Conservation (phyloP, 208 protist species). For the Acanthamoeba quina region DNA sequence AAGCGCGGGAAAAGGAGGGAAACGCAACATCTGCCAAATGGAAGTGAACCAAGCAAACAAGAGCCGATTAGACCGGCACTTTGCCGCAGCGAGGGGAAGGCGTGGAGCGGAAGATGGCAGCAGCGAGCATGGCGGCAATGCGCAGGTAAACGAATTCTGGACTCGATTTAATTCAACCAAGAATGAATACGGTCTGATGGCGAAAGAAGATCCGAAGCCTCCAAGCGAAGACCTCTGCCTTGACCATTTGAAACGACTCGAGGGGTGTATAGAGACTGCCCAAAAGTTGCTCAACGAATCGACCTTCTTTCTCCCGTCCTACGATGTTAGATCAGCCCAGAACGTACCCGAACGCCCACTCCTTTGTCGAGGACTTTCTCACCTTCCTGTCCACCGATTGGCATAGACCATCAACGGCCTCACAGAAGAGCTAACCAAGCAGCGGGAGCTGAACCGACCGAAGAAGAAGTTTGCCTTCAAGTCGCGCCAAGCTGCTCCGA, state of each 20-base stretch:
- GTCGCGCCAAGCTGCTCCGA: neutral
- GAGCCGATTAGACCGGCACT: neutral
- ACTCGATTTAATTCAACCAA: neutral
- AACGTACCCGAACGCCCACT: neutral
- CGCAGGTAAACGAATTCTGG: neutral
- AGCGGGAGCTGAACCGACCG: neutral
- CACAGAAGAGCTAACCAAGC: conserved; percentile 21
- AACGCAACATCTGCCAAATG: neutral
- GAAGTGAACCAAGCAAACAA: conserved; percentile 20
- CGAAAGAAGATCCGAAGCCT: neutral
- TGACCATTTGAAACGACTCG: neutral
- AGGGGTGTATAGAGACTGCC: neutral
- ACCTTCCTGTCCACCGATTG: neutral
- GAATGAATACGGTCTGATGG: neutral
- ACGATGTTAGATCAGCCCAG: neutral
- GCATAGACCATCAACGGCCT: conserved; percentile 3
- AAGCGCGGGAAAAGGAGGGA: neutral
- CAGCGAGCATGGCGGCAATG: neutral
- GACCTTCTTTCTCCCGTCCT: neutral
- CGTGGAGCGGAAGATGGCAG: neutral
- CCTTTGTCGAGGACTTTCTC: neutral
- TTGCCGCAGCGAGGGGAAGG: neutral
- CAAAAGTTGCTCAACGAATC: conserved; percentile 21
- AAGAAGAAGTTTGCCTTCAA: conserved; percentile 59
- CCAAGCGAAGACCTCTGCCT: neutral